Evolutionary conservation across 176 grass and related monocot genomes (phyloP).

Genomic region (Melocanna baccifera): DNA sequence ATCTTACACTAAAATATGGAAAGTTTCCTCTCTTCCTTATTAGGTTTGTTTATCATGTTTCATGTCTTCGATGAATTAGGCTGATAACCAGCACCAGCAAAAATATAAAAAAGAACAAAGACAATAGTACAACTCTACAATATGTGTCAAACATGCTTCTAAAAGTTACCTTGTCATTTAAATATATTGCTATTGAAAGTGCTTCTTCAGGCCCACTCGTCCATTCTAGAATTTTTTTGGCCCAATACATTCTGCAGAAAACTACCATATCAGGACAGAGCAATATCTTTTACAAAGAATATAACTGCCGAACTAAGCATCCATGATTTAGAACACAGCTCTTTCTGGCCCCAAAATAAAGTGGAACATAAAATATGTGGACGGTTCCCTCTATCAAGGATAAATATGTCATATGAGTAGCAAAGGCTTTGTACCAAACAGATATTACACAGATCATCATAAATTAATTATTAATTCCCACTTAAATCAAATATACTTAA

Average conservation of each 20-base stretch:
- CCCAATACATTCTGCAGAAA: conserved; percentile 92
- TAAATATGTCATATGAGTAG: not conserved
- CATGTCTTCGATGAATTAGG: conserved; percentile 16
- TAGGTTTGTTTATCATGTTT: conserved; percentile 1
- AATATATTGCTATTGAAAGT: conserved; percentile 71
- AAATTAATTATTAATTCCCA: not conserved
- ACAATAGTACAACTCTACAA: not conserved
- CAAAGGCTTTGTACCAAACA: not conserved
- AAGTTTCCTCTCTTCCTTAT: not conserved
- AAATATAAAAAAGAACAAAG: not conserved
- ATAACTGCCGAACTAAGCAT: conserved; percentile 8
- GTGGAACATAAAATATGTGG: not conserved
- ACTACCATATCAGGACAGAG: conserved; percentile 15
- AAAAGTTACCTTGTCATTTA: conserved; percentile 85
- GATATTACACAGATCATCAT: too few relatives aligned
- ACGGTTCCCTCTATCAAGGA: not conserved
- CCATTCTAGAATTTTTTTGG: conserved; percentile 97
- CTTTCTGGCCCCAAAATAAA: not conserved
- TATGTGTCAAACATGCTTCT: conserved; percentile 1
- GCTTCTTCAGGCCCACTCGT: conserved; percentile 84
- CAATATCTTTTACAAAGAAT: not conserved
- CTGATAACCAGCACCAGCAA: not conserved
- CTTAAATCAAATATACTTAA: not conserved
- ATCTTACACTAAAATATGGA: not conserved
- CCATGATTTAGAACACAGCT: not conserved